These are phyloP conservation scores for Aspergillus ibericus DNA, from an alignment of 2,329 filamentous ascomycete species.

Conservation along the genomic window DNA sequence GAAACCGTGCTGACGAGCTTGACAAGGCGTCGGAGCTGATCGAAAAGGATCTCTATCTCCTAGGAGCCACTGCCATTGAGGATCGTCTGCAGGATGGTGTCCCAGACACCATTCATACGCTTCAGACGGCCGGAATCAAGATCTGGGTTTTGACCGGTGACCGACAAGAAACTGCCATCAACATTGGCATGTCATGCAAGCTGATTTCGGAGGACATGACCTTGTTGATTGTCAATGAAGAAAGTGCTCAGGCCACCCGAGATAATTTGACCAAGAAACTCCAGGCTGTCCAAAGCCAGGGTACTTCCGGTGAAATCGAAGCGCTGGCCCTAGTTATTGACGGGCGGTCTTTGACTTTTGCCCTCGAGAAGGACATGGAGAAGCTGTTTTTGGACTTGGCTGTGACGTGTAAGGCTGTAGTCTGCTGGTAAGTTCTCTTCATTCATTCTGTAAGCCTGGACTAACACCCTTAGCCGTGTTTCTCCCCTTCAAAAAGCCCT, in stretches of 20 bases:
- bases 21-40: conserved; percentile 97
- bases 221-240: conserved; percentile 92
- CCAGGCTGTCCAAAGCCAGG: conserved; percentile 82
- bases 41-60: conserved; percentile 84
- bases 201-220: conserved; percentile 99
- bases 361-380: conserved; percentile 89
- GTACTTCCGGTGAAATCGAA: conserved; percentile 64
- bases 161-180: conserved; percentile 97
- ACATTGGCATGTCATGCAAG: conserved; percentile 99
- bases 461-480: conserved; percentile 66
- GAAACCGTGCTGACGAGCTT: conserved; percentile 88
- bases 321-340: conserved; percentile 91
- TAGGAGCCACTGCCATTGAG: conserved; percentile 96
- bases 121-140: conserved; percentile 96
- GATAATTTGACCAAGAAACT: conserved; percentile 93
- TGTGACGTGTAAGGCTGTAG: conserved; percentile 96
- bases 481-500: conserved; percentile 95
- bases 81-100: conserved; percentile 96
- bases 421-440: conserved; percentile 65
- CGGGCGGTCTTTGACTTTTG: conserved; percentile 90
- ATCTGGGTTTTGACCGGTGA: conserved; percentile 98
- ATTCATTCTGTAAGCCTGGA: background rate
- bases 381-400: conserved; percentile 91
- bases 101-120: conserved; percentile 94
- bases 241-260: conserved; percentile 72